A percentile compares a stretch with the other conserved stretches of the same genome.
Evolutionary conservation across 2,329 filamentous ascomycete genomes (phyloP).

Genomic region (Fusarium setosum): DNA sequence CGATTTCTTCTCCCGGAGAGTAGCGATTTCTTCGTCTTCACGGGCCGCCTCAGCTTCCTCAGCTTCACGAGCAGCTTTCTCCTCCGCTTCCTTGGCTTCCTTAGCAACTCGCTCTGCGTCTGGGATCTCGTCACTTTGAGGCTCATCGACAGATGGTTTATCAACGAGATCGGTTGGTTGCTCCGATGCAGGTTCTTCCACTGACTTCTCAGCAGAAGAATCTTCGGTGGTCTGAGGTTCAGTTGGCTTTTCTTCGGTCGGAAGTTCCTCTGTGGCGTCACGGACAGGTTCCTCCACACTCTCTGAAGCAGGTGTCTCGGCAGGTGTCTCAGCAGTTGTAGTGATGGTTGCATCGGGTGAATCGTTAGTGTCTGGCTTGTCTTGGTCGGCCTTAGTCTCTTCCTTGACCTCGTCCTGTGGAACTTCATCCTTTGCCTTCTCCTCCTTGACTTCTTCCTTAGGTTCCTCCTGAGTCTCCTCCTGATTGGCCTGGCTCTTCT

Average conservation of each 20-base stretch:
- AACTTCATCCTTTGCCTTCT: too few relatives aligned
- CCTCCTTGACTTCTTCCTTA: conserved; percentile 4
- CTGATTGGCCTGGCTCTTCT: conserved; percentile 24
- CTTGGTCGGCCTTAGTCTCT: not conserved
- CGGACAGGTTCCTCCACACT: not conserved
- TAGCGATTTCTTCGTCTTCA: conserved; percentile 48
- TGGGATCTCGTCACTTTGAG: conserved; percentile 44
- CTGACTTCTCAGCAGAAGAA: not conserved
- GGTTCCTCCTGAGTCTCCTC: conserved; percentile 11
- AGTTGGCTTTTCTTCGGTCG: conserved; percentile 28
- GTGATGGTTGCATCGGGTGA: not conserved
- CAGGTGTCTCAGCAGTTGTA: not conserved
- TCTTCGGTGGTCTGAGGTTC: not conserved
- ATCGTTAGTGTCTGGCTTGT: not conserved
- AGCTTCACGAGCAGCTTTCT: conserved; percentile 37
- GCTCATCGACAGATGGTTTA: conserved; percentile 10
- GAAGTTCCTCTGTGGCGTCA: conserved; percentile 8
- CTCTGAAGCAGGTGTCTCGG: not conserved
- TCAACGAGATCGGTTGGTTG: not conserved
- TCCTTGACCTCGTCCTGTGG: not conserved
- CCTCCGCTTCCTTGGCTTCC: conserved; percentile 24
- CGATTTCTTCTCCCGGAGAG: conserved; percentile 54
- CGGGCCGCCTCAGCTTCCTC: conserved; percentile 34
- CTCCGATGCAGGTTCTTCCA: not conserved
- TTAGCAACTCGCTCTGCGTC: conserved; percentile 27